A percentile compares a stretch with the other conserved stretches of the same genome.
Evolutionary conservation across 257 asterid genomes (phyloP).

Genomic region (Solanum infundibuliforme): DNA sequence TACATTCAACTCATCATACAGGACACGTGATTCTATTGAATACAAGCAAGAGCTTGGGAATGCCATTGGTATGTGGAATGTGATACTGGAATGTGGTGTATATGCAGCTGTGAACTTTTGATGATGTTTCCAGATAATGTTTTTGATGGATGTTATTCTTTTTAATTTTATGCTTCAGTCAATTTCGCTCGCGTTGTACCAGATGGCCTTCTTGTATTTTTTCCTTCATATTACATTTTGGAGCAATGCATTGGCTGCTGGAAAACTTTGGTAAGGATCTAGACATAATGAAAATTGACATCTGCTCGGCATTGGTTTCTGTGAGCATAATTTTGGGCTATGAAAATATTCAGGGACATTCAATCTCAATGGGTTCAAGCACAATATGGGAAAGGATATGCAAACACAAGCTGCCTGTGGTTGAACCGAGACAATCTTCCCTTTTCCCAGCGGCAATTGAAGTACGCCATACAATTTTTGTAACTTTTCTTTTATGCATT

Average conservation of each 20-base stretch:
- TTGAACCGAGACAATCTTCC: conserved; percentile 95
- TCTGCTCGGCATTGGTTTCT: background rate
- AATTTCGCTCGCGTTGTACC: conserved; percentile 97
- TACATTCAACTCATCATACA: conserved; percentile 83
- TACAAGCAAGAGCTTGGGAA: conserved; percentile 95
- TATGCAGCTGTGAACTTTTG: background rate
- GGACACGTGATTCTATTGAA: conserved; percentile 75
- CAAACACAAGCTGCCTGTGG: conserved; percentile 83
- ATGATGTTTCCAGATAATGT: background rate
- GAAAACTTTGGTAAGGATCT: conserved; percentile 60
- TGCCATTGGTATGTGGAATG: conserved; percentile 71
- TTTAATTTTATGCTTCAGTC: conserved; percentile 36
- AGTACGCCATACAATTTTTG: conserved; percentile 17
- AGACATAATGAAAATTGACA: background rate
- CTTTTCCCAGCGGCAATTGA: conserved; percentile 75
- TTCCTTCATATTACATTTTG: conserved; percentile 86
- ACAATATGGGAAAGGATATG: conserved; percentile 97
- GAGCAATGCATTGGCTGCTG: conserved; percentile 87
- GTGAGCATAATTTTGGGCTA: conserved; percentile 1
- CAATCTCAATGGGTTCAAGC: conserved; percentile 42
- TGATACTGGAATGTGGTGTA: background rate
- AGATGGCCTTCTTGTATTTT: conserved; percentile 92
- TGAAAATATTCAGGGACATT: conserved; percentile 41
- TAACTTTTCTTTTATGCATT: background rate
- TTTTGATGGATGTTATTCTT: background rate